Conservation (phyloP, 768 basidiomycete genomes). For the Phlegmacium glaucopus region DNA sequence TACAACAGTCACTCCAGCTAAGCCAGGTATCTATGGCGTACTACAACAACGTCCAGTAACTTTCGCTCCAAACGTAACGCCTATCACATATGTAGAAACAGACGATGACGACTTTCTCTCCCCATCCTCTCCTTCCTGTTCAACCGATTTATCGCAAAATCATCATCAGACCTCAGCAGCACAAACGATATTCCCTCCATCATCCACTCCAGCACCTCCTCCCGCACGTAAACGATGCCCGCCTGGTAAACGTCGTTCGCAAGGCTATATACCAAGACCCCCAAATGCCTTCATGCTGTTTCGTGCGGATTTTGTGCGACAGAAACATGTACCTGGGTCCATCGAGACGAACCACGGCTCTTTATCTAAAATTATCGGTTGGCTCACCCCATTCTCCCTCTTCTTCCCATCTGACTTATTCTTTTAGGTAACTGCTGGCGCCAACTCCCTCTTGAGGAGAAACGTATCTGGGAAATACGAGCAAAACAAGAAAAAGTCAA, state of each 20-base stretch:
- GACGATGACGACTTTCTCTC: conserved; percentile 10
- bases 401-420: conserved; percentile 14
- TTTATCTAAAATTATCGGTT: conserved; percentile 69
- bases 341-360: conserved; percentile 79
- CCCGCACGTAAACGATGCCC: conserved; percentile 20
- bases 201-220: conserved; percentile 8
- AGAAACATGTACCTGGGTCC: conserved; percentile 73
- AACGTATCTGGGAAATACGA: conserved; percentile 66
- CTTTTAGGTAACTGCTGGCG: conserved; percentile 75
- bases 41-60: conserved; percentile 18
- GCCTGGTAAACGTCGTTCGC: conserved; percentile 26
- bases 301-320: conserved; percentile 77
- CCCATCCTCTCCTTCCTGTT: conserved; percentile 6
- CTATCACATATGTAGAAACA: conserved; percentile 18
- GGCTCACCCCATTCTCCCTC: conserved; percentile 28
- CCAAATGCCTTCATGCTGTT: conserved; percentile 89
- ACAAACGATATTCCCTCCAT: conserved; percentile 21
- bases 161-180: conserved; percentile 2
- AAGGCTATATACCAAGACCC: conserved; percentile 73
- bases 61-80: conserved; percentile 29
- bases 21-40: conserved; percentile 24
- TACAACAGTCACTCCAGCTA: conserved; percentile 22
- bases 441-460: conserved; percentile 65
- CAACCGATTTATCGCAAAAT: conserved; percentile 5
- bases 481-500: conserved; percentile 74